These are phyloP conservation scores for Pyricularia pennisetigena DNA, from an alignment of 2,329 filamentous ascomycete genomes.

Conservation along the genomic window DNA sequence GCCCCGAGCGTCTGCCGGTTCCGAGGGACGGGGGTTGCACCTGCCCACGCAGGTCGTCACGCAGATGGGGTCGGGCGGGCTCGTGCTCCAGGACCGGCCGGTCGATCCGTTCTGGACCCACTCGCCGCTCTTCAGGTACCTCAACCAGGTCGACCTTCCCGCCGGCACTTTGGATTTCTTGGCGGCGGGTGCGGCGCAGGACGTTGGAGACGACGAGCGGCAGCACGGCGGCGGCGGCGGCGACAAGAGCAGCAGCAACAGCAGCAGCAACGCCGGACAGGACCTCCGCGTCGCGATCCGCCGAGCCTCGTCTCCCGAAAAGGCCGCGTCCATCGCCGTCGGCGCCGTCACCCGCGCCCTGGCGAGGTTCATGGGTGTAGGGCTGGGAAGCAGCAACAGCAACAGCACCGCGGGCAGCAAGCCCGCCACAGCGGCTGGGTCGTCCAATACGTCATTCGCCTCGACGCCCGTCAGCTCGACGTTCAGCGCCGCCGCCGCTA, in stretches of 20 bases:
- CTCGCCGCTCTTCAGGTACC: slow-evolving; percentile 35
- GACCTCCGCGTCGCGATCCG: slow-evolving; percentile 6
- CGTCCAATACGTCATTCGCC: background rate
- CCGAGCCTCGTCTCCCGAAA: background rate
- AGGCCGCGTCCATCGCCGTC: slow-evolving; percentile 3
- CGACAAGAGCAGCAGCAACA: background rate
- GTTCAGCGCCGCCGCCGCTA: background rate
- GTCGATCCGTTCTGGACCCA: slow-evolving; percentile 44
- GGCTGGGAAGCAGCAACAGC: background rate
- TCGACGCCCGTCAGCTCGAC: background rate
- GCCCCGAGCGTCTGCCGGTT: too few species aligned
- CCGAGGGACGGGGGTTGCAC: slow-evolving; percentile 12
- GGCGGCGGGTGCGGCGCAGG: slow-evolving; percentile 1
- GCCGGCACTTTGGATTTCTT: slow-evolving; percentile 5
- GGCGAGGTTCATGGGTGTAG: slow-evolving; percentile 13
- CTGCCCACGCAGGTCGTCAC: slow-evolving; percentile 39
- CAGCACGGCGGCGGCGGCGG: background rate
- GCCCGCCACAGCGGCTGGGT: background rate
- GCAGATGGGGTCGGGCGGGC: slow-evolving; percentile 43
- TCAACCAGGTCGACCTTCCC: slow-evolving; percentile 37
- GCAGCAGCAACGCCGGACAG: background rate
- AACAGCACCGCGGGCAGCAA: background rate
- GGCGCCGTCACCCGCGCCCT: slow-evolving; percentile 10
- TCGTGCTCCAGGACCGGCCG: slow-evolving; percentile 39
- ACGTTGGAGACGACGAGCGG: background rate